Conservation (phyloP, 2,329 filamentous ascomycete genomes). For the Pseudogymnoascus sp. region DNA sequence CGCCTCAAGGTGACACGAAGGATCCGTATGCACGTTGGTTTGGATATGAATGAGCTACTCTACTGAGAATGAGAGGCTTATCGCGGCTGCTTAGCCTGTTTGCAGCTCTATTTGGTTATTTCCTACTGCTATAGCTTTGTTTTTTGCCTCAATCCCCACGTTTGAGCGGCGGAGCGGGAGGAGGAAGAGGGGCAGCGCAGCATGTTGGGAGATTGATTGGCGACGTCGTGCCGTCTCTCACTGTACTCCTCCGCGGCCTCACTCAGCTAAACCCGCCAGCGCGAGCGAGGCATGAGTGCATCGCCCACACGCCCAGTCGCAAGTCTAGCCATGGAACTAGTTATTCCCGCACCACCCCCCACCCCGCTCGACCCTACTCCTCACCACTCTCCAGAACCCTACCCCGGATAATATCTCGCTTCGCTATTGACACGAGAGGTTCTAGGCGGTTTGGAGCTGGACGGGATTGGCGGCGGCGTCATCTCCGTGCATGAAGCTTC, state of each 20-base stretch:
- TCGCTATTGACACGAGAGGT: constrained; percentile 1
- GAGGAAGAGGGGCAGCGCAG: not conserved
- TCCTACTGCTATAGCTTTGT: not conserved
- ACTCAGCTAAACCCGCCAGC: not conserved
- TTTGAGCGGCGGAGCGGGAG: not conserved
- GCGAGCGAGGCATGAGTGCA: not conserved
- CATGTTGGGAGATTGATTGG: not conserved
- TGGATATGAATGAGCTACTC: not conserved
- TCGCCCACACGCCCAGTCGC: not conserved
- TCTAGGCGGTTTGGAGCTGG: not conserved
- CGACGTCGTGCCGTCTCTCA: not conserved
- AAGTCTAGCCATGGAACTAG: not conserved
- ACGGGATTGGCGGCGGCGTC: not conserved
- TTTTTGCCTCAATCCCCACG: not conserved
- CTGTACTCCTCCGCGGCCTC: not conserved
- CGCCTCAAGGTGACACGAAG: not conserved
- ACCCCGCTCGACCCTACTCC: not conserved
- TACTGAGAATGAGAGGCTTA: not conserved
- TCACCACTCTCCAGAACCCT: not conserved
- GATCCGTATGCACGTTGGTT: not conserved
- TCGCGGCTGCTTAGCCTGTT: not conserved
- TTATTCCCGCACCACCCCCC: not conserved
- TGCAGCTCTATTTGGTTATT: not conserved
- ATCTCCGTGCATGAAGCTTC: not conserved
- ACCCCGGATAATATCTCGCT: not conserved